A percentile compares a stretch with the other conserved stretches of the same genome.
These are phyloP conservation scores for Saccharomyces paradoxus DNA, from an alignment of 805 yeast species.

Conservation along the genomic window DNA sequence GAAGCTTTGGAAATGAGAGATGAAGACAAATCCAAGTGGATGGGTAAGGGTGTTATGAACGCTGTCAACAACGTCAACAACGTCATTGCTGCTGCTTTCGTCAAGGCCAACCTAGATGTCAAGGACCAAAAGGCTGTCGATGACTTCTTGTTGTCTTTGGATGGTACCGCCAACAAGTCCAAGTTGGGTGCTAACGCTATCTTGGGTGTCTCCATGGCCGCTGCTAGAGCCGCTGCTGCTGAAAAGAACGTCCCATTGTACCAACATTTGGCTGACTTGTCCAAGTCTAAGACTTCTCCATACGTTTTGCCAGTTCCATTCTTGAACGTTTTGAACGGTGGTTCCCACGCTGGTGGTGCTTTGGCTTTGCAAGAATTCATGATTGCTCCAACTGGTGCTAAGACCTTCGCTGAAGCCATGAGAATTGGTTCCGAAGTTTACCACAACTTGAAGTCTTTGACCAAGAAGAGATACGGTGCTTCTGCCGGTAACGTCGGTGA, in stretches of 20 bases:
- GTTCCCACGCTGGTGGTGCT: conserved; percentile 99
- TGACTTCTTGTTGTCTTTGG: conserved; percentile 75
- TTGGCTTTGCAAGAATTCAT: conserved; percentile 98
- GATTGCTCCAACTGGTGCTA: conserved; percentile 94
- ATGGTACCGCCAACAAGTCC: conserved; percentile 95
- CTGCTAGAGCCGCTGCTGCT: conserved; percentile 97
- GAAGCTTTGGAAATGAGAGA: conserved; percentile 99
- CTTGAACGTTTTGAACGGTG: conserved; percentile 99
- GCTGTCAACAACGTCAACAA: conserved; percentile 96
- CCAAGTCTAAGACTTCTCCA: conserved; percentile 65
- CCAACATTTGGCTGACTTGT: conserved; percentile 76
- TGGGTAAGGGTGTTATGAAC: conserved; percentile 96
- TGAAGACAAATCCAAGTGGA: conserved; percentile 95
- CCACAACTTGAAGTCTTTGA: conserved; percentile 88
- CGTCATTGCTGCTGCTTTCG: conserved; percentile 87
- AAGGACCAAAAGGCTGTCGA: conserved; percentile 82
- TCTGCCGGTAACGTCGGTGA: conserved; percentile 99
- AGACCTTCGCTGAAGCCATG: conserved; percentile 87
- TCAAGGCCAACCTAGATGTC: conserved; percentile 75
- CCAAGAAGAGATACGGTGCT: conserved; percentile 93
- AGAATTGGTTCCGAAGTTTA: conserved; percentile 97
- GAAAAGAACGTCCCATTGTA: conserved; percentile 89
- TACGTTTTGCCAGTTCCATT: conserved; percentile 97
- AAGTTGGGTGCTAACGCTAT: conserved; percentile 98
- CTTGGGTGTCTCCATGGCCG: conserved; percentile 95